Conservation (phyloP, 2,329 filamentous ascomycete species). For the Cercospora janseana region DNA sequence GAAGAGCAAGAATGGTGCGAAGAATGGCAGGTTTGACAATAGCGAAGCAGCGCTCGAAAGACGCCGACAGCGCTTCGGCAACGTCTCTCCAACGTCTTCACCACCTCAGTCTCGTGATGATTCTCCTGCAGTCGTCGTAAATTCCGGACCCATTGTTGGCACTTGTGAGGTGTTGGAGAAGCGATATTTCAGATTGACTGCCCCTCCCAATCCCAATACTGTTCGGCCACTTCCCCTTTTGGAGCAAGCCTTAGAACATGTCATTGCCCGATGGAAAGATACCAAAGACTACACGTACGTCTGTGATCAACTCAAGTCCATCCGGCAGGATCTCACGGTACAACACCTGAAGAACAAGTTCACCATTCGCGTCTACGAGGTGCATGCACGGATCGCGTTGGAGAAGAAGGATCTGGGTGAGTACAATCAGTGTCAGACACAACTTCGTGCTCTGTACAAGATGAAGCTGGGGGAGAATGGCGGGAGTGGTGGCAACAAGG, state of each 20-base stretch:
- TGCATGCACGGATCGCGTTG: constrained; percentile 92
- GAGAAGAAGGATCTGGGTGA: constrained; percentile 99
- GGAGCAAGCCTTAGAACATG: constrained; percentile 76
- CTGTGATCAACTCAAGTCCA: constrained; percentile 98
- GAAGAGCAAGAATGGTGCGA: constrained; percentile 43
- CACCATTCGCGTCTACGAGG: constrained; percentile 94
- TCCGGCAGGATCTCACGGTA: constrained; percentile 96
- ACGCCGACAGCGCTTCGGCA: constrained; percentile 76
- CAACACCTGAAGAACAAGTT: constrained; percentile 97
- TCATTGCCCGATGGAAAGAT: constrained; percentile 92
- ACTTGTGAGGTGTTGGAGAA: constrained; percentile 85
- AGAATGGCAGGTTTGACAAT: constrained; percentile 37
- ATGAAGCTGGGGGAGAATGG: constrained; percentile 78
- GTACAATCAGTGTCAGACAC: constrained; percentile 99
- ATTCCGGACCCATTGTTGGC: constrained; percentile 73
- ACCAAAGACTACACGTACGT: constrained; percentile 96
- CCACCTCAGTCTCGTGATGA: constrained; percentile 46
- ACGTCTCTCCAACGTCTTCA: constrained; percentile 53
- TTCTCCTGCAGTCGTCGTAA: constrained; percentile 47
- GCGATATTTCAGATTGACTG: constrained; percentile 88
- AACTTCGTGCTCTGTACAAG: constrained; percentile 86
- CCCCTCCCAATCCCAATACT: constrained; percentile 80
- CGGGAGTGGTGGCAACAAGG: constrained; percentile 69
- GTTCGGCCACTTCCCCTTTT: constrained; percentile 82
- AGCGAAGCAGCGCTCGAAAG: constrained; percentile 83